Evolutionary conservation across 345 rosid species (phyloP), one percentile per base, ranked within the genome.

Genomic region (Alliaria petiolata): DNA sequence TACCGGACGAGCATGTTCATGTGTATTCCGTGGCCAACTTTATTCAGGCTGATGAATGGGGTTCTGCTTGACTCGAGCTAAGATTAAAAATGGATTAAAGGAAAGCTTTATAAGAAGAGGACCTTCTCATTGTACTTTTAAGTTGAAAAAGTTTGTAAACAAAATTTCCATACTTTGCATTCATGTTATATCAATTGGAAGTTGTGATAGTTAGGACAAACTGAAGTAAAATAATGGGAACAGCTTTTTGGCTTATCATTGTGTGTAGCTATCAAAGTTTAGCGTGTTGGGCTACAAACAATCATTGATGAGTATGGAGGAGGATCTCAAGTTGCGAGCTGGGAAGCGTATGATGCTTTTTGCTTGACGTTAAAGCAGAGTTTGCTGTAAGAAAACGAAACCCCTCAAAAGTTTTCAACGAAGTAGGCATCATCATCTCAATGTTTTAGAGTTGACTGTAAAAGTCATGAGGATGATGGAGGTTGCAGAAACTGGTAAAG

Each of bases 21-120:
- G 61, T 76, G n/a, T 91, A 86, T 42, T 91, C 99, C 0, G 76
- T 85, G 25, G 74, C 79, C 69, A 95, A 86, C 71, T 95, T 95
- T 75, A 88, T 95, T 78, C 99, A 95, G 77, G 99, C 90, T 45
- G 77, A 85, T 30, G 80, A 81, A 33, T 89, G 97, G 99, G 82
- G 81, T 71, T 82, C 83, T 25, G 60, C 75, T 74, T 85, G 38
- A 81, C 6, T 36, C 49, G 35, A 8, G 3, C 2, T 36, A 43
- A 15, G 30, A 60, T 10, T 56, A 46, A 26, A 28, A 50, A 5
- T 3, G 13, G 45, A 8, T 34, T 45, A 64, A 65, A n/a, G 12
- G 26, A n/a, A 66, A 20, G 47, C 43, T 50, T 38, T 11, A 33
- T 22, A 31, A 19, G 49, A 22, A 33, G 36, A 42, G 31, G 19